These are phyloP conservation scores for Cercophora scortea DNA, from an alignment of 495 filamentous ascomycete species.

Conservation along the genomic window DNA sequence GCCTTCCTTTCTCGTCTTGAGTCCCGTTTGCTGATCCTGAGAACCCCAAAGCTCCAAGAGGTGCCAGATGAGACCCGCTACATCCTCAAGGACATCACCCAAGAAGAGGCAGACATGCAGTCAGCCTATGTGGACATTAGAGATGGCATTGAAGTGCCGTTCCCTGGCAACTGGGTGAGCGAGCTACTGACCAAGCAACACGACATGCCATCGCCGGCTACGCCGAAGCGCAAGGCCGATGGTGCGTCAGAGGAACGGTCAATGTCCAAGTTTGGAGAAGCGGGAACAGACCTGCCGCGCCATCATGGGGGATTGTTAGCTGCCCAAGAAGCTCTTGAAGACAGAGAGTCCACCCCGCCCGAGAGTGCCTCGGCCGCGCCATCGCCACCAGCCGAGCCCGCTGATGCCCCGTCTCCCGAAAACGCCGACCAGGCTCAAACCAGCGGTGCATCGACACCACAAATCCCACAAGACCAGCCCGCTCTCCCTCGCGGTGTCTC, in stretches of 20 bases:
- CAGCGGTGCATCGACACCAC: constrained; percentile 10
- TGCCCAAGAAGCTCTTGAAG: constrained; percentile 29
- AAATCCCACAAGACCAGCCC: constrained; percentile 20
- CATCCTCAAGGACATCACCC: constrained; percentile 21
- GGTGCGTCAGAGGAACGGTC: constrained; percentile 36
- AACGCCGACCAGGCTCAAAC: constrained; percentile 5
- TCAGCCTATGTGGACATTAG: constrained; percentile 16
- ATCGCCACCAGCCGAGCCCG: constrained; percentile 22
- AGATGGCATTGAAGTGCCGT: constrained; percentile 28
- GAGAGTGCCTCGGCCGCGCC: constrained; percentile 31
- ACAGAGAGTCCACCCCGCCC: constrained; percentile 14
- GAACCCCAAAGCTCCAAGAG: constrained; percentile 21
- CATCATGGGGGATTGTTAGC: constrained; percentile 37
- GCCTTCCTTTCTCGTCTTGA: not conserved
- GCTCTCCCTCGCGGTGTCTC: constrained; percentile 27
- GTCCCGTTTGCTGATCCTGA: constrained; percentile 1
- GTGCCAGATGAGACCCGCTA: constrained; percentile 18
- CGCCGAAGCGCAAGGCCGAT: constrained; percentile 31
- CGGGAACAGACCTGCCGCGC: constrained; percentile 19
- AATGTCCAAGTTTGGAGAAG: constrained; percentile 20
- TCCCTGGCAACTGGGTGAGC: constrained; percentile 14
- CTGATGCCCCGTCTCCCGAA: constrained; percentile 11
- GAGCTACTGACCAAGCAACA: constrained; percentile 20
- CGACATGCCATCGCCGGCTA: constrained; percentile 7
- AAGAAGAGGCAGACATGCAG: constrained; percentile 23